These are phyloP conservation scores for Adansonia gregorii DNA, from an alignment of 441 rosid species.

Conservation along the genomic window DNA sequence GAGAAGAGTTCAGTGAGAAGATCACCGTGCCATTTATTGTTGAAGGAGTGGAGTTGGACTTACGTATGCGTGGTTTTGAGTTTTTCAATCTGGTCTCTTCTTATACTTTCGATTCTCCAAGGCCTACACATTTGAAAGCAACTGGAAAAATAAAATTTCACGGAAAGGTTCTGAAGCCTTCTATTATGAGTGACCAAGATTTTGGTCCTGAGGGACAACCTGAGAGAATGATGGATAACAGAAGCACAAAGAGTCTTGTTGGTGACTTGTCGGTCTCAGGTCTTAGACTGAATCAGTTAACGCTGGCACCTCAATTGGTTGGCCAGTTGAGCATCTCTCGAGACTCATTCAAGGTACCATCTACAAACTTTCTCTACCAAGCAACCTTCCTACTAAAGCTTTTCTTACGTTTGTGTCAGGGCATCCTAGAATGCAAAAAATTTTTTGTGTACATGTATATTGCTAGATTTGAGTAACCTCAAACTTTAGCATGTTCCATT, in stretches of 20 bases:
- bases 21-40: conserved; percentile 68
- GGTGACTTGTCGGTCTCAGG: conserved; percentile 94
- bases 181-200: conserved; percentile 39
- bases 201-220: conserved; percentile 41
- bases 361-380: conserved; percentile 20
- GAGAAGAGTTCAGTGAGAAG: conserved; percentile 46
- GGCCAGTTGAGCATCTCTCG: conserved; percentile 83
- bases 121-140: conserved; percentile 94
- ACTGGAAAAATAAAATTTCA: conserved; percentile 92
- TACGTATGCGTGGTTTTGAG: conserved; percentile 98
- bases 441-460: not conserved
- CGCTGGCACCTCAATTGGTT: conserved; percentile 89
- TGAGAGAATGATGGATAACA: conserved; percentile 35
- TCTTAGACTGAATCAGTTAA: conserved; percentile 91
- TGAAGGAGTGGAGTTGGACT: conserved; percentile 94
- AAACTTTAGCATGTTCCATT: conserved; percentile 24
- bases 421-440: conserved; percentile 9
- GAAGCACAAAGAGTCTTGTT: conserved; percentile 53
- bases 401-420: not conserved
- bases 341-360: conserved; percentile 71
- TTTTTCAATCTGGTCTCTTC: conserved; percentile 87
- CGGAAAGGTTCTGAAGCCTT: conserved; percentile 71
- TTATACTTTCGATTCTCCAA: conserved; percentile 95
- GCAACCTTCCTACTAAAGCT: conserved; percentile 6
- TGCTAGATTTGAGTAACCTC: not conserved